A percentile compares a stretch with the other conserved stretches of the same genome.
phyloP scores from a whole-genome alignment of 2,329 filamentous ascomycete species.

The Canariomyces notabilis region DNA sequence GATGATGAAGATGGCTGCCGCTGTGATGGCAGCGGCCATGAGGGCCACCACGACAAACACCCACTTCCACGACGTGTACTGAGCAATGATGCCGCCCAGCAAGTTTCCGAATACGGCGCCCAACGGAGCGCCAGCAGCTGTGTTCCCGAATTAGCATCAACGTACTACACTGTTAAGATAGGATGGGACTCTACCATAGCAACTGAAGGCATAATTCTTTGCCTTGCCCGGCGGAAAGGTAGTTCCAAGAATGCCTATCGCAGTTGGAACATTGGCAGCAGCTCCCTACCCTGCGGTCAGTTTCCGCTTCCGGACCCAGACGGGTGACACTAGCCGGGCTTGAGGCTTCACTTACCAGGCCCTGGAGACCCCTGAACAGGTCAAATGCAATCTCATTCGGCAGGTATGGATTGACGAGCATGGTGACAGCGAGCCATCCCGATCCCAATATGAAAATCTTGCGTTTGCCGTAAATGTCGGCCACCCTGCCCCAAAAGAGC shows the following conservation, averaged over 20 bases:
- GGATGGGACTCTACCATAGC: constrained; percentile 47
- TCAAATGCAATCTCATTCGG: constrained; percentile 64
- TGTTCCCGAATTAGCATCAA: neutral
- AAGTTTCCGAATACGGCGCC: constrained; percentile 62
- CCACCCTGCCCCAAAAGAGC: constrained; percentile 62
- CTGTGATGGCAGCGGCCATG: constrained; percentile 51
- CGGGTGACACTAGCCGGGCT: neutral
- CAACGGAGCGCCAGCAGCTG: constrained; percentile 58
- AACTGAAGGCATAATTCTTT: constrained; percentile 66
- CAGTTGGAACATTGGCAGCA: constrained; percentile 65
- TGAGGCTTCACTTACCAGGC: constrained; percentile 42
- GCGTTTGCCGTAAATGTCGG: constrained; percentile 62
- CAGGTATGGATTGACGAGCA: constrained; percentile 58
- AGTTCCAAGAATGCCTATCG: constrained; percentile 63
- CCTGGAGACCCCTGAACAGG: constrained; percentile 61
- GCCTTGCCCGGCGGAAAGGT: constrained; percentile 63
- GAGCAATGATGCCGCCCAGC: constrained; percentile 56
- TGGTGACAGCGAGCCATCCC: constrained; percentile 55
- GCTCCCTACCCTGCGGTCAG: constrained; percentile 41
- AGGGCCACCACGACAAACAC: constrained; percentile 62
- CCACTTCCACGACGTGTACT: constrained; percentile 62
- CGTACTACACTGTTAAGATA: too few species aligned
- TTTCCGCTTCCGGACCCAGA: neutral
- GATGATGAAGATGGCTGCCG: constrained; percentile 55
- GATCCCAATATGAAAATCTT: constrained; percentile 61